Percentiles rank a stretch among this genome's conserved stretches.
phyloP scores from a whole-genome alignment of 306 rosid species.

The Alnus rubra region DNA sequence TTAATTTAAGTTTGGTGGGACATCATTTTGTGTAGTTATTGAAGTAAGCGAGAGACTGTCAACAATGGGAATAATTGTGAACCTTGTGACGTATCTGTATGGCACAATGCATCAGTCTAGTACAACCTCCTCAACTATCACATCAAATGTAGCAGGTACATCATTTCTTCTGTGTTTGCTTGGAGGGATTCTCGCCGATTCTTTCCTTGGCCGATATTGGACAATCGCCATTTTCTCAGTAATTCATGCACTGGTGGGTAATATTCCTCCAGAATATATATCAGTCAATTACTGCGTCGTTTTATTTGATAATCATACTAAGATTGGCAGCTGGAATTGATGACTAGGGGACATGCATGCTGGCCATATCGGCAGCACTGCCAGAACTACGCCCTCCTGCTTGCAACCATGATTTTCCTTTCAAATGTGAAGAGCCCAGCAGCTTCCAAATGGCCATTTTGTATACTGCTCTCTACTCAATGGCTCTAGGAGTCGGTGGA shows the following conservation, averaged over 20 bases:
- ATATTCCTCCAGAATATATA: too few species aligned
- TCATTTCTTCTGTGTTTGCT: neutral
- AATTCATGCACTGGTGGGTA: neutral
- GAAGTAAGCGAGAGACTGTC: neutral
- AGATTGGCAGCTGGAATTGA: neutral
- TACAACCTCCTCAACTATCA: neutral
- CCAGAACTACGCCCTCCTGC: neutral
- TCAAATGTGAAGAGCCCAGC: neutral
- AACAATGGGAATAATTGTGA: neutral
- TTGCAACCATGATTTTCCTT: neutral
- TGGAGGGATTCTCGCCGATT: constrained; percentile 2
- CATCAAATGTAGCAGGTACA: neutral
- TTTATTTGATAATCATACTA: neutral
- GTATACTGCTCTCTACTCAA: neutral
- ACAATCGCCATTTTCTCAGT: neutral
- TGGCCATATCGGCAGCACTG: neutral
- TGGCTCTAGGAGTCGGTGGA: neutral
- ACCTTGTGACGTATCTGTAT: neutral
- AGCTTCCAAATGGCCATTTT: neutral
- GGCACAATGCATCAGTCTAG: neutral
- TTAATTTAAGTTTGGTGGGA: too few species aligned
- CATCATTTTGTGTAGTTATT: neutral
- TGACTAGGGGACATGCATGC: neutral
- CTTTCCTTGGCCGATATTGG: neutral
- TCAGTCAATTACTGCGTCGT: too few species aligned